phyloP scores from a whole-genome alignment of 2,329 filamentous ascomycete genomes.

The Neurospora sp. region DNA sequence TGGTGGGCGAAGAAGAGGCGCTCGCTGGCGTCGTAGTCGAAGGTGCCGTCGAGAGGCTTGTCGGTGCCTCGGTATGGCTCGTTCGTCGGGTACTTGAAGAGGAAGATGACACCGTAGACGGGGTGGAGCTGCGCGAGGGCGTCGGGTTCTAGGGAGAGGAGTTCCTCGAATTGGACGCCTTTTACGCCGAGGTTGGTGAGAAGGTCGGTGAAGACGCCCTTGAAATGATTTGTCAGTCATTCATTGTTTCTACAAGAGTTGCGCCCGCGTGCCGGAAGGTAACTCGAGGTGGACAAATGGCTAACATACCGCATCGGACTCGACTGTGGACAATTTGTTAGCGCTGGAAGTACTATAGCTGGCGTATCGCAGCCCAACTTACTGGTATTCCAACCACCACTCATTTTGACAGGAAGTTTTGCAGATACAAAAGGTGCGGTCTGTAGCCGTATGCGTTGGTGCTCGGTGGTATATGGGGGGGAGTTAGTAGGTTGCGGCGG shows the following conservation, averaged over 20 bases:
- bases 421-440: background rate
- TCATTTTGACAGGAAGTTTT: constrained; percentile 18
- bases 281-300: background rate
- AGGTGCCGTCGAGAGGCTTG: constrained; percentile 69
- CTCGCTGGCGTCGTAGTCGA: constrained; percentile 65
- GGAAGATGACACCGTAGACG: constrained; percentile 93
- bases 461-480: background rate
- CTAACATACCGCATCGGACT: constrained; percentile 77
- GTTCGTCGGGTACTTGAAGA: constrained; percentile 90
- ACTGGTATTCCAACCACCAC: constrained; percentile 83
- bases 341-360: constrained; percentile 6
- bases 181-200: constrained; percentile 86
- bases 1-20: constrained; percentile 89
- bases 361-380: constrained; percentile 21
- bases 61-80: constrained; percentile 45
- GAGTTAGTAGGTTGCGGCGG: background rate
- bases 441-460: background rate
- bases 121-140: constrained; percentile 62
- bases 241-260: constrained; percentile 6
- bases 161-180: constrained; percentile 93
- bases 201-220: constrained; percentile 95
- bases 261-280: constrained; percentile 2
- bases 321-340: constrained; percentile 42
- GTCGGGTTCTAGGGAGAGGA: constrained; percentile 77
- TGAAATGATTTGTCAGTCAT: constrained; percentile 18